Evolutionary conservation across 2,329 filamentous ascomycete species (phyloP).

Genomic region (Paecilomyces niveus): DNA sequence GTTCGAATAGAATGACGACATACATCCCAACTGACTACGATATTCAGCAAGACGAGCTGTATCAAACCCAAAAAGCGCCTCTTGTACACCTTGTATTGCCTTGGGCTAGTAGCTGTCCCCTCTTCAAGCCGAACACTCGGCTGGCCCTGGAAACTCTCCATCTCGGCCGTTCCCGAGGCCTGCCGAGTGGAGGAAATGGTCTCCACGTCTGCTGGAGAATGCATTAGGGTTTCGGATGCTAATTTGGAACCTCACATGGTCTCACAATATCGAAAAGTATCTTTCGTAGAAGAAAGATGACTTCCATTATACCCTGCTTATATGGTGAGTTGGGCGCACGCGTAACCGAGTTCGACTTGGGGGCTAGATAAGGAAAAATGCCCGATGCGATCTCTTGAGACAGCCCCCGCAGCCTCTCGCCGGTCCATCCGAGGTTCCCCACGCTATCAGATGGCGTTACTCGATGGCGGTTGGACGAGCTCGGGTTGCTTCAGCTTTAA

Average conservation of each 20-base stretch:
- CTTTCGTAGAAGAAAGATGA: background rate
- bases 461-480: background rate
- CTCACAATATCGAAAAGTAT: background rate
- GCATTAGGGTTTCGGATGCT: background rate
- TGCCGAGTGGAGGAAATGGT: background rate
- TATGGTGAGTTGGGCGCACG: background rate
- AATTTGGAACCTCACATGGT: background rate
- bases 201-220: background rate
- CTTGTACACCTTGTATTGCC: constrained; percentile 60
- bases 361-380: background rate
- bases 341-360: background rate
- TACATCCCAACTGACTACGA: constrained; percentile 93
- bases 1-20: constrained; percentile 35
- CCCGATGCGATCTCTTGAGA: background rate
- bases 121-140: background rate
- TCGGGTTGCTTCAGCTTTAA: background rate
- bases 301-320: background rate
- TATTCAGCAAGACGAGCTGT: constrained; percentile 80
- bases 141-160: constrained; percentile 1
- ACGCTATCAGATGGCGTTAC: background rate
- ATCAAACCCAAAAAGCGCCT: constrained; percentile 81
- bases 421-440: background rate
- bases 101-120: constrained; percentile 12
- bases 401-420: background rate
- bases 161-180: background rate